These are phyloP conservation scores for Gastrodia elata DNA, from an alignment of 106 monocot species.

Conservation along the genomic window DNA sequence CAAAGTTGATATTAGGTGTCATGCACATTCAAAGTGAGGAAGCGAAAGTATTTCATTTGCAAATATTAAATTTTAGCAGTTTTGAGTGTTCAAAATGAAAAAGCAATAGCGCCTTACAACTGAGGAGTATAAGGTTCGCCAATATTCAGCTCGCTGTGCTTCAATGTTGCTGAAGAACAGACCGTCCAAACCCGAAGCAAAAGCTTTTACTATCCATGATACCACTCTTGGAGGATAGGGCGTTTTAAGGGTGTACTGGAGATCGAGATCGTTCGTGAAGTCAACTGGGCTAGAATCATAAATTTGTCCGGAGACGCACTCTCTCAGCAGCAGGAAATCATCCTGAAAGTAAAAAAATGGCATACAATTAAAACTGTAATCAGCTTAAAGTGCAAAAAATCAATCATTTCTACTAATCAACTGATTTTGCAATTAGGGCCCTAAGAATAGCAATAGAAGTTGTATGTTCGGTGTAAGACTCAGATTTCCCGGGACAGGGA, in stretches of 20 bases:
- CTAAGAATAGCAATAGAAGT: background rate
- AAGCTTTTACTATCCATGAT: constrained; percentile 63
- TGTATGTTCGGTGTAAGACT: too few species aligned
- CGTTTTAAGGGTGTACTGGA: constrained; percentile 49
- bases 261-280: constrained; percentile 61
- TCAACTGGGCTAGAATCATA: constrained; percentile 85
- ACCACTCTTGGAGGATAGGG: constrained; percentile 47
- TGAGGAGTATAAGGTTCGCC: constrained; percentile 75
- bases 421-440: background rate
- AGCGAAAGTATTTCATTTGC: too few species aligned
- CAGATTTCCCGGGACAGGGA: too few species aligned
- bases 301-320: constrained; percentile 75
- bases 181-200: constrained; percentile 59
- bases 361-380: background rate
- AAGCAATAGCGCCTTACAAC: constrained; percentile 35
- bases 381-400: background rate
- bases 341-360: constrained; percentile 31
- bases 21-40: too few species aligned
- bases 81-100: background rate
- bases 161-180: constrained; percentile 69
- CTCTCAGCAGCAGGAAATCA: constrained; percentile 54
- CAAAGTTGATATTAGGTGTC: too few species aligned
- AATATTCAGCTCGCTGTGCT: constrained; percentile 61
- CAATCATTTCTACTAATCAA: background rate
- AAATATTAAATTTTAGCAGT: too few species aligned